Conservation (phyloP, 805 yeast genomes). For the Zygoascus bituminiphila region DNA sequence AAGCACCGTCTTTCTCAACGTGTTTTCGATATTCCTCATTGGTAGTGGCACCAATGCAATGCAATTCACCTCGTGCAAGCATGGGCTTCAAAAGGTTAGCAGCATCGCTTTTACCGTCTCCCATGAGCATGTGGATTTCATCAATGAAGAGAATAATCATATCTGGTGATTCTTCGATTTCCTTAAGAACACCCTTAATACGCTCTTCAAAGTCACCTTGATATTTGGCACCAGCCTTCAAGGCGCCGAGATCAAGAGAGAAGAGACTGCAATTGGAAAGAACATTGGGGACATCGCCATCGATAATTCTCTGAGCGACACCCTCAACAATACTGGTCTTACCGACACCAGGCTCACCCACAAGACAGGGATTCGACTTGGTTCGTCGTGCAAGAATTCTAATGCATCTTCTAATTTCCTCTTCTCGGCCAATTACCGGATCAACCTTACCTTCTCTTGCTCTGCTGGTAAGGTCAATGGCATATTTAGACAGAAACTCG, state of each 20-base stretch:
- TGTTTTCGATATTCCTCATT: conserved; percentile 87
- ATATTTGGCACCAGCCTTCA: conserved; percentile 97
- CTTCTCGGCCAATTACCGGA: conserved; percentile 98
- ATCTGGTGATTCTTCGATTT: conserved; percentile 72
- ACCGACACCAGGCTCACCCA: conserved; percentile 99
- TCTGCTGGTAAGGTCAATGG: conserved; percentile 85
- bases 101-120: conserved; percentile 96
- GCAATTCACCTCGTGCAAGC: conserved; percentile 91
- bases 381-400: conserved; percentile 95
- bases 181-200: conserved; percentile 90
- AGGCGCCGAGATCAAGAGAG: conserved; percentile 89
- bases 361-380: conserved; percentile 90
- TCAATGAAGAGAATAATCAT: conserved; percentile 89
- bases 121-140: conserved; percentile 99
- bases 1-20: conserved; percentile 95
- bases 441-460: conserved; percentile 93
- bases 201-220: conserved; percentile 99
- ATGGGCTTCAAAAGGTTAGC: conserved; percentile 96
- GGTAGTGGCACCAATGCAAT: conserved; percentile 98
- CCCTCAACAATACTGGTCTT: conserved; percentile 98
- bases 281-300: conserved; percentile 88
- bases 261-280: conserved; percentile 72
- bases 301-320: conserved; percentile 94
- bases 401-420: conserved; percentile 91
- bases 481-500: conserved; percentile 84